These are phyloP conservation scores for Arthrinium phaeospermum DNA, from an alignment of 2,329 filamentous ascomycete genomes.

Conservation along the genomic window DNA sequence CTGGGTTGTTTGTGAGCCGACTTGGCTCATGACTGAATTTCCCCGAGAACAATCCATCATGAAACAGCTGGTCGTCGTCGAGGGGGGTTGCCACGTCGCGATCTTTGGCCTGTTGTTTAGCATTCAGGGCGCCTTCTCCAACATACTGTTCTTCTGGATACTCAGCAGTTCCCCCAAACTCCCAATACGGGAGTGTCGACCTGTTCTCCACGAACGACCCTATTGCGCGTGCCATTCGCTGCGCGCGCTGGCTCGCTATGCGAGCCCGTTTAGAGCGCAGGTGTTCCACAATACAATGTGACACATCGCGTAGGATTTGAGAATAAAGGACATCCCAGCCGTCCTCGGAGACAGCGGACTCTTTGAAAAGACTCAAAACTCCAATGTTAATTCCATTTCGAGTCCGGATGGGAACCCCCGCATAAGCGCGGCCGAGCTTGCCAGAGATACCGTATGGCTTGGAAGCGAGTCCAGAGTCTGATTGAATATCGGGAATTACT, in stretches of 20 bases:
- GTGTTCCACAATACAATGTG: slow-evolving; percentile 24
- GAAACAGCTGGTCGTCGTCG: background rate
- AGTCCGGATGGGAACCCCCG: slow-evolving; percentile 25
- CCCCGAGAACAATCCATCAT: background rate
- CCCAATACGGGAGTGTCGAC: slow-evolving; percentile 27
- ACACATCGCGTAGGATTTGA: slow-evolving; percentile 25
- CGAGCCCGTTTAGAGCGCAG: slow-evolving; percentile 22
- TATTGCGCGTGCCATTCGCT: slow-evolving; percentile 29
- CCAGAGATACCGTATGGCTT: slow-evolving; percentile 29
- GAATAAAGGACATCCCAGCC: slow-evolving; percentile 9
- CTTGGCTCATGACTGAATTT: background rate
- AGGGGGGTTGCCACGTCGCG: background rate
- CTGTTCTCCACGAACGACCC: slow-evolving; percentile 30
- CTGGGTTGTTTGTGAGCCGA: background rate
- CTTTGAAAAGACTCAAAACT: slow-evolving; percentile 24
- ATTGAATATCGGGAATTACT: slow-evolving; percentile 40
- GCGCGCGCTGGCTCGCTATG: slow-evolving; percentile 22
- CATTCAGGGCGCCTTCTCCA: background rate
- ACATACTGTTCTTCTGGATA: background rate
- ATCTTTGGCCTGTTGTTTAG: background rate
- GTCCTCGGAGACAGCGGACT: background rate
- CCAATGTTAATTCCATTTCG: slow-evolving; percentile 26
- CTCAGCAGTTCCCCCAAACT: slow-evolving; percentile 20
- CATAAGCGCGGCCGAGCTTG: slow-evolving; percentile 22
- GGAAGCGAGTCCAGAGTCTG: slow-evolving; percentile 36